Evolutionary conservation across 768 basidiomycete genomes (phyloP).

Genomic region (Obba rivulosa): DNA sequence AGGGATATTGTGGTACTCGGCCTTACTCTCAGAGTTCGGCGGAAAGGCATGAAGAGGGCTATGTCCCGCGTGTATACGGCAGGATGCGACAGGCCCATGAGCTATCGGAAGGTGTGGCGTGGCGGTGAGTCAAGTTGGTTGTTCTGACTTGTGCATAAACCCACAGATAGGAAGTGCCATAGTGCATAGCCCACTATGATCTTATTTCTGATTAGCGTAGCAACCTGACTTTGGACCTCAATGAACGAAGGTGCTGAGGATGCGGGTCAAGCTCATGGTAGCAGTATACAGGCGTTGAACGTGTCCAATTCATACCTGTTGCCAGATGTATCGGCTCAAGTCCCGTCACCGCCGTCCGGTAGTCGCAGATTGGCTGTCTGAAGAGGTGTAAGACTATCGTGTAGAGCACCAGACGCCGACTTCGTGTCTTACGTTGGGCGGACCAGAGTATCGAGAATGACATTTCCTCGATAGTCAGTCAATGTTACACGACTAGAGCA

Average conservation of each 20-base stretch:
- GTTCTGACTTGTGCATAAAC: slow-evolving; percentile 10
- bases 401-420: background rate
- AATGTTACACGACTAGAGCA: slow-evolving; percentile 44
- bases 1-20: slow-evolving; percentile 31
- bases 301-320: slow-evolving; percentile 26
- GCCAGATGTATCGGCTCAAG: slow-evolving; percentile 34
- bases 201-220: slow-evolving; percentile 37
- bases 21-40: slow-evolving; percentile 34
- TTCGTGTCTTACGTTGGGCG: slow-evolving; percentile 43
- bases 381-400: background rate
- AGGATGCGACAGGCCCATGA: slow-evolving; percentile 46
- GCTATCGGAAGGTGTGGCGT: slow-evolving; percentile 25
- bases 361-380: slow-evolving; percentile 44
- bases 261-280: background rate
- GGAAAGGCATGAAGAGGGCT: slow-evolving; percentile 46
- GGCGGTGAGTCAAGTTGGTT: background rate
- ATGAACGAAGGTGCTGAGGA: slow-evolving; percentile 42
- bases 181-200: slow-evolving; percentile 52
- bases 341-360: slow-evolving; percentile 42
- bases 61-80: slow-evolving; percentile 50
- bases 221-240: slow-evolving; percentile 41
- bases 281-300: background rate
- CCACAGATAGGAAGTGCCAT: slow-evolving; percentile 49
- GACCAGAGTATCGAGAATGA: slow-evolving; percentile 46
- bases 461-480: slow-evolving; percentile 41